Evolutionary conservation across 179 eudicot species (phyloP).

Genomic region (Spergularia azorica): DNA sequence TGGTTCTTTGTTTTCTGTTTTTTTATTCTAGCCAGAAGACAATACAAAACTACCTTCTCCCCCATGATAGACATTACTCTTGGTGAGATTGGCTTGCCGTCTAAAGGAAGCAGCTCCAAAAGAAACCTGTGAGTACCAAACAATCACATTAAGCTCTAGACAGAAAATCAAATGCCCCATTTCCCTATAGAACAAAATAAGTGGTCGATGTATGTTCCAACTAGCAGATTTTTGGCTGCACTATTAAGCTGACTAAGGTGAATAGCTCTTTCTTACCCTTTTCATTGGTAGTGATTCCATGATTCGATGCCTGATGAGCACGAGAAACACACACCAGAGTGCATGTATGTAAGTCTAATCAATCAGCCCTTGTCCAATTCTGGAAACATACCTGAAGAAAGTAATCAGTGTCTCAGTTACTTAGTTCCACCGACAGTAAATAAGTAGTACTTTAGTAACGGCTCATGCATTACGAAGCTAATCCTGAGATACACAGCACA

Average conservation of each 20-base stretch:
- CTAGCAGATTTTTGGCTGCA: background rate
- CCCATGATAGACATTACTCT: too few relatives aligned
- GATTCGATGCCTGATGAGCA: background rate
- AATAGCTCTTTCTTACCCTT: background rate
- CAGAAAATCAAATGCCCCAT: background rate
- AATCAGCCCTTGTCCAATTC: constrained; percentile 66
- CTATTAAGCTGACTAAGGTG: background rate
- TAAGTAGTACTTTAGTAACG: too few relatives aligned
- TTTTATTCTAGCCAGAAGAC: too few relatives aligned
- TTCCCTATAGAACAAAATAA: constrained; percentile 11
- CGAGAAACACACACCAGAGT: constrained; percentile 7
- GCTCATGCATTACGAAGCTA: too few relatives aligned
- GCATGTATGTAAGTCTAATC: constrained; percentile 70
- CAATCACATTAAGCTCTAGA: too few relatives aligned
- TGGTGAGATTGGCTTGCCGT: too few relatives aligned
- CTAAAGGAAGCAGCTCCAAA: too few relatives aligned
- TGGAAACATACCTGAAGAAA: constrained; percentile 47
- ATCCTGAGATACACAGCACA: background rate
- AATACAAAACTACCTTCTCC: too few relatives aligned
- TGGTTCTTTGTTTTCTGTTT: too few relatives aligned
- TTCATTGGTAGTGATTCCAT: background rate
- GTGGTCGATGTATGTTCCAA: background rate
- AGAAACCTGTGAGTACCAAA: too few relatives aligned
- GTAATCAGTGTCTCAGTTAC: background rate
- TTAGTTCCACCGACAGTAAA: too few relatives aligned